phyloP scores from a whole-genome alignment of 2,329 filamentous ascomycete genomes.

The Diaporthe sp. region DNA sequence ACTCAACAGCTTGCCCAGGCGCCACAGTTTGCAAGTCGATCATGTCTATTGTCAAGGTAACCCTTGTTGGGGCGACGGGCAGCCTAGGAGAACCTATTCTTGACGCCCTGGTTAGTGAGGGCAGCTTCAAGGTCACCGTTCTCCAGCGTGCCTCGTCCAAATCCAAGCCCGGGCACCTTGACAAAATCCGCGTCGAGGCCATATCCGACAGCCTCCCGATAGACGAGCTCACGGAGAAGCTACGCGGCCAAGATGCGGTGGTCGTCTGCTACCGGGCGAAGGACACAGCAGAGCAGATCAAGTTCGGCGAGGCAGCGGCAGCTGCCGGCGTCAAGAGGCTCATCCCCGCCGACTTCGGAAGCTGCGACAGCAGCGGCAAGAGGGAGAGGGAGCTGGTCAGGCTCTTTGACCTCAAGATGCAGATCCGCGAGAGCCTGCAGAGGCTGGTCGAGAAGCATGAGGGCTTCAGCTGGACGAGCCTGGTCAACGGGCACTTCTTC shows the following conservation, averaged over 20 bases:
- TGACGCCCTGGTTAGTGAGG: conserved; percentile 48
- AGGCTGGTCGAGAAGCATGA: conserved; percentile 44
- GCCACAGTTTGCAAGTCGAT: neutral
- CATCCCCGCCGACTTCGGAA: conserved; percentile 58
- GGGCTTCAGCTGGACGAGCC: conserved; percentile 54
- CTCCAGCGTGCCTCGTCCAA: conserved; percentile 51
- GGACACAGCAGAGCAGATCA: conserved; percentile 50
- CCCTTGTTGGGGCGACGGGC: conserved; percentile 55
- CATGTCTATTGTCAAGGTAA: conserved; percentile 53
- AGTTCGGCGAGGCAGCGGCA: conserved; percentile 53
- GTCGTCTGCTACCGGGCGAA: conserved; percentile 52
- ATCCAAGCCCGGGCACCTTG: conserved; percentile 44
- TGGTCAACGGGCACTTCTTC: conserved; percentile 58
- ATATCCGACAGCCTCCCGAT: conserved; percentile 50
- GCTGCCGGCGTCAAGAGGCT: conserved; percentile 53
- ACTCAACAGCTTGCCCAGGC: neutral
- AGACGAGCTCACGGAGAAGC: conserved; percentile 48
- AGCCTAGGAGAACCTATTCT: conserved; percentile 53
- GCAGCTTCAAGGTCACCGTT: conserved; percentile 50
- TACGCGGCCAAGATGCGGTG: conserved; percentile 54
- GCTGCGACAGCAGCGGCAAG: conserved; percentile 53
- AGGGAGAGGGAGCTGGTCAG: conserved; percentile 53
- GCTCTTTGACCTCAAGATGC: conserved; percentile 53
- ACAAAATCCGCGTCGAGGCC: conserved; percentile 43
- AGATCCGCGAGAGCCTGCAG: conserved; percentile 50